A percentile compares a stretch with the other conserved stretches of the same genome.
Conservation (phyloP, 177 flowering plant species). For the Telopea speciosissima region DNA sequence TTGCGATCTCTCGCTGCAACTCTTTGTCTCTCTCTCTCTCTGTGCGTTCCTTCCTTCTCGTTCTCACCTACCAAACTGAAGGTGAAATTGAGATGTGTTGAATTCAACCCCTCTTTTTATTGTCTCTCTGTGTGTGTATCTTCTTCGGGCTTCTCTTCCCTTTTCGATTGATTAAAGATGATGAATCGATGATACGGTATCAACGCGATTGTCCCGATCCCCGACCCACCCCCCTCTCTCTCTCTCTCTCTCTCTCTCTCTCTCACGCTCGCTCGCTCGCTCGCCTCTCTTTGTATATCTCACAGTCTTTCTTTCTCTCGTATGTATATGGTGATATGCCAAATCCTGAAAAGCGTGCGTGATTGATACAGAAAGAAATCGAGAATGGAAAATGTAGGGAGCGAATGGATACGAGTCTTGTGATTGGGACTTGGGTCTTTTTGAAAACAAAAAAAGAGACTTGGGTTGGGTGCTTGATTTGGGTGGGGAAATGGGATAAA, state of each 20-base stretch:
- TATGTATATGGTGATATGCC: too few relatives aligned
- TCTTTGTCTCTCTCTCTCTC: constrained; percentile 5
- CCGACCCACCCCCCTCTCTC: neutral
- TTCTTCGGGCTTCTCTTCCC: neutral
- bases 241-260: neutral
- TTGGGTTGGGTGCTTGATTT: too few relatives aligned
- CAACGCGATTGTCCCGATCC: neutral
- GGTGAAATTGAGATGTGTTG: constrained; percentile 7
- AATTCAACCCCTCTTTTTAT: neutral
- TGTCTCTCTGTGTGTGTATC: neutral
- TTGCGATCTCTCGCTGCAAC: neutral
- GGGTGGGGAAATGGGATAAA: too few relatives aligned
- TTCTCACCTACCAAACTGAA: constrained; percentile 9
- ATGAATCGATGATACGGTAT: neutral
- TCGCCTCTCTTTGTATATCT: too few relatives aligned
- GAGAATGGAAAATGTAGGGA: too few relatives aligned
- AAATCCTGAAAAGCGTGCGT: too few relatives aligned
- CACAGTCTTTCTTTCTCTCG: neutral
- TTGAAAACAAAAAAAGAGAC: too few relatives aligned
- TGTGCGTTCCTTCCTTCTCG: neutral
- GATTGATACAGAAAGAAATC: too few relatives aligned
- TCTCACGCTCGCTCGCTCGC: too few relatives aligned
- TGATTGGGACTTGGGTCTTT: too few relatives aligned
- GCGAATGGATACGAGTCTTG: too few relatives aligned
- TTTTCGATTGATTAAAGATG: neutral